phyloP scores from a whole-genome alignment of 768 basidiomycete species.

The Lactarius akahatsu region DNA sequence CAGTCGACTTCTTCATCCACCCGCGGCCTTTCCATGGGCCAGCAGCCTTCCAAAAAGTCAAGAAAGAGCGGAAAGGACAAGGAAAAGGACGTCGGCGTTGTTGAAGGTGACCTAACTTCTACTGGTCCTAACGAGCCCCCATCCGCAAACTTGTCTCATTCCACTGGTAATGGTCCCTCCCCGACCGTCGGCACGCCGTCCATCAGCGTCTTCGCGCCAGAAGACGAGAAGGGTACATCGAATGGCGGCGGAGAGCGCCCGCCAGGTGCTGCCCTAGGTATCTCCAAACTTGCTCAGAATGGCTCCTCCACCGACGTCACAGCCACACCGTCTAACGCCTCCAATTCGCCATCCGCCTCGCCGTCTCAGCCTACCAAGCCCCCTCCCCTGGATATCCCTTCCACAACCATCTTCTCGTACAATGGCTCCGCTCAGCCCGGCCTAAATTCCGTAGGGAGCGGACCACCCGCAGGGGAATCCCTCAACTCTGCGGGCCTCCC shows the following conservation, averaged over 20 bases:
- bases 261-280: slow-evolving; percentile 33
- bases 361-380: slow-evolving; percentile 40
- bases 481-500: slow-evolving; percentile 36
- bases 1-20: slow-evolving; percentile 36
- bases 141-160: slow-evolving; percentile 47
- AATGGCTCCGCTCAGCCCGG: slow-evolving; percentile 42
- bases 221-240: slow-evolving; percentile 37
- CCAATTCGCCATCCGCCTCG: slow-evolving; percentile 32
- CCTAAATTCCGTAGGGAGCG: slow-evolving; percentile 50
- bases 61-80: slow-evolving; percentile 72
- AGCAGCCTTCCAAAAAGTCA: slow-evolving; percentile 79
- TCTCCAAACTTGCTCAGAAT: slow-evolving; percentile 27
- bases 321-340: slow-evolving; percentile 36
- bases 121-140: slow-evolving; percentile 43
- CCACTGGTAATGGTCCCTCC: slow-evolving; percentile 39
- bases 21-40: slow-evolving; percentile 64
- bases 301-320: slow-evolving; percentile 41
- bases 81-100: slow-evolving; percentile 48
- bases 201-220: slow-evolving; percentile 39
- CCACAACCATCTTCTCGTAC: slow-evolving; percentile 80
- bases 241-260: slow-evolving; percentile 44
- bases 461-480: slow-evolving; percentile 41
- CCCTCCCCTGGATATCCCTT: slow-evolving; percentile 72
- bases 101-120: slow-evolving; percentile 43
- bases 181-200: slow-evolving; percentile 40